phyloP scores from a whole-genome alignment of 2,329 filamentous ascomycete genomes.

The Gnomoniopsis sp. region DNA sequence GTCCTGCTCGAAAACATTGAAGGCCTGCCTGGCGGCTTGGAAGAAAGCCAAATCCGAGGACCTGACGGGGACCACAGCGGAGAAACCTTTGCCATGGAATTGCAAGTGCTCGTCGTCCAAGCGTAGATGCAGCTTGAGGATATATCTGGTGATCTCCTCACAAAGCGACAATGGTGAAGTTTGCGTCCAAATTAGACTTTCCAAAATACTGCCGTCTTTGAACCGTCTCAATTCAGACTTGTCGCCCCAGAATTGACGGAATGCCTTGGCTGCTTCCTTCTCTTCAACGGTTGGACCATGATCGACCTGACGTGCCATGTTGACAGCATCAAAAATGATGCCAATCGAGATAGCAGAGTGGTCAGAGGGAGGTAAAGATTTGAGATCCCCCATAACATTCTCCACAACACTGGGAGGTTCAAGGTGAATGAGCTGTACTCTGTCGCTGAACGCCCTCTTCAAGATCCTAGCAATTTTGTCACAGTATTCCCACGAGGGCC shows the following conservation, averaged over 20 bases:
- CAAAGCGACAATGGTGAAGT: constrained; percentile 63
- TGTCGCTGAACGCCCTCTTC: constrained; percentile 69
- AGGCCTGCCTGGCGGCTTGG: constrained; percentile 65
- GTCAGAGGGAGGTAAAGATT: constrained; percentile 30
- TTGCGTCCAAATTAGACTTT: constrained; percentile 83
- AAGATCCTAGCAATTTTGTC: constrained; percentile 62
- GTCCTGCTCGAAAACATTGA: constrained; percentile 70
- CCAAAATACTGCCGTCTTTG: constrained; percentile 89
- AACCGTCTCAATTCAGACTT: constrained; percentile 91
- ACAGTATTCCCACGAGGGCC: constrained; percentile 43
- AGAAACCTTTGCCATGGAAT: constrained; percentile 49
- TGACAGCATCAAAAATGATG: constrained; percentile 68
- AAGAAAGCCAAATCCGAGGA: constrained; percentile 57
- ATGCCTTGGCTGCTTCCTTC: constrained; percentile 75
- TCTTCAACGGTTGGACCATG: constrained; percentile 84
- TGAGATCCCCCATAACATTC: constrained; percentile 44
- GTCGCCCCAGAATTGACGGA: constrained; percentile 91
- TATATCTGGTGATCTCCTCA: constrained; percentile 74
- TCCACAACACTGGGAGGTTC: background rate
- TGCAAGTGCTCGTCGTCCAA: constrained; percentile 50
- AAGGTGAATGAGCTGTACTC: constrained; percentile 66
- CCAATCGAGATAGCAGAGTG: constrained; percentile 52
- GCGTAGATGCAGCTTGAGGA: constrained; percentile 67
- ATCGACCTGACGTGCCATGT: constrained; percentile 75
- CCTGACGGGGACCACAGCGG: constrained; percentile 43